Conservation (phyloP, 192 early-diverging fungal genomes). For the Phycomyces blakesleeanus region DNA sequence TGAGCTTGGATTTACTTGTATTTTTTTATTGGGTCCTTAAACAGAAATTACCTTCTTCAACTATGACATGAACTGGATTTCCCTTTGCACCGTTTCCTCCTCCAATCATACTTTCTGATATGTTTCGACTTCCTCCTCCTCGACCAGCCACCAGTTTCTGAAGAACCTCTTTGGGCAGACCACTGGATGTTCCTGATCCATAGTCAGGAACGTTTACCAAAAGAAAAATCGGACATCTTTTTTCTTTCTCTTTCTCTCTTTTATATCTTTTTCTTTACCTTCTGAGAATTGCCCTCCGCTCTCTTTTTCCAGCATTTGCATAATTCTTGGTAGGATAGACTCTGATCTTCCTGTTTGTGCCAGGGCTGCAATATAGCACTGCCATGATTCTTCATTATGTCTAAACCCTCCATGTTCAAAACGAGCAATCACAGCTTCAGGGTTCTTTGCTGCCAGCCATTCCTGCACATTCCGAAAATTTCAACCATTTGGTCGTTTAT, state of each 20-base stretch:
- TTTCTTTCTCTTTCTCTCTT: background rate
- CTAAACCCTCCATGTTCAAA: slow-evolving; percentile 54
- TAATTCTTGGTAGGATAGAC: slow-evolving; percentile 49
- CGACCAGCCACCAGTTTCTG: slow-evolving; percentile 31
- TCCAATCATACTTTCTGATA: slow-evolving; percentile 30
- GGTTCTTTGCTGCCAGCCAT: slow-evolving; percentile 47
- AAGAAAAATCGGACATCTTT: no score
- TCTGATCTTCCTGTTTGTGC: slow-evolving; percentile 49
- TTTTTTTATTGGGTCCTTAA: no score
- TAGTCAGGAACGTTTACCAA: no score
- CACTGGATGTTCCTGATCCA: no score
- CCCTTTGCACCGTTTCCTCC: slow-evolving; percentile 46
- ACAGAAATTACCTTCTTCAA: slow-evolving; percentile 55
- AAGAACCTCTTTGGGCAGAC: slow-evolving; percentile 1
- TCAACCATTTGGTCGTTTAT: background rate
- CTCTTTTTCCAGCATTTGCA: slow-evolving; percentile 46
- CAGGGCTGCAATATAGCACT: slow-evolving; percentile 50
- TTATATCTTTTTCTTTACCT: slow-evolving; percentile 6
- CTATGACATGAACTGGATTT: slow-evolving; percentile 59
- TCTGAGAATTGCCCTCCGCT: slow-evolving; percentile 19
- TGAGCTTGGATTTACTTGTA: no score
- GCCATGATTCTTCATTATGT: slow-evolving; percentile 50
- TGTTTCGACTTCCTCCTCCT: slow-evolving; percentile 20
- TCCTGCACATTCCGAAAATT: slow-evolving; percentile 37
- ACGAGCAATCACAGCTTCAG: slow-evolving; percentile 44